Conservation (phyloP, 352 stramenopile genomes). For the Phytophthora aleatoria region DNA sequence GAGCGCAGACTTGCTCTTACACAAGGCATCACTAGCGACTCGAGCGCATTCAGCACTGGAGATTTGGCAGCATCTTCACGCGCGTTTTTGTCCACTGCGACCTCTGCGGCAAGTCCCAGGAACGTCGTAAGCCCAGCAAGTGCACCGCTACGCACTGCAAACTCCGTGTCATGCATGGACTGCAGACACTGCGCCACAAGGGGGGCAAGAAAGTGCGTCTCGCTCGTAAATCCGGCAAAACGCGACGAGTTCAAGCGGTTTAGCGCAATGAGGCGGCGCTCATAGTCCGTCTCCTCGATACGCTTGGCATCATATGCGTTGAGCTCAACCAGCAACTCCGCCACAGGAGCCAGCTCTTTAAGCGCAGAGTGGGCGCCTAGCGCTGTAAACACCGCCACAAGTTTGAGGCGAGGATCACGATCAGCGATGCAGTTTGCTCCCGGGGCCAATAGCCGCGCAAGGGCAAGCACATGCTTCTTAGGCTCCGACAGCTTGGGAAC, state of each 20-base stretch:
- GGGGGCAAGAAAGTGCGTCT: conserved; percentile 74
- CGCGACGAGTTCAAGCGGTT: conserved; percentile 63
- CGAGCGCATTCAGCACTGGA: conserved; percentile 74
- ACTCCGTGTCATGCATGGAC: conserved; percentile 85
- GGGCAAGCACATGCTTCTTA: conserved; percentile 73
- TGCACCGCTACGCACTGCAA: conserved; percentile 79
- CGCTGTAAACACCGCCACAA: conserved; percentile 74
- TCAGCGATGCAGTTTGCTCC: conserved; percentile 78
- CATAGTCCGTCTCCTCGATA: conserved; percentile 87
- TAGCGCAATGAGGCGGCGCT: conserved; percentile 77
- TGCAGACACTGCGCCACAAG: conserved; percentile 80
- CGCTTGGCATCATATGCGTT: conserved; percentile 84
- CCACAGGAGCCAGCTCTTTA: conserved; percentile 43
- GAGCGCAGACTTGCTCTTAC: conserved; percentile 84
- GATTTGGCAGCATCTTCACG: conserved; percentile 35
- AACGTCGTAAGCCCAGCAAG: conserved; percentile 66
- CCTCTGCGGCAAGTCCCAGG: conserved; percentile 45
- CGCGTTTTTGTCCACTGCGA: conserved; percentile 28
- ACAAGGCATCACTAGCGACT: conserved; percentile 90
- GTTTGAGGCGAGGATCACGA: conserved; percentile 55
- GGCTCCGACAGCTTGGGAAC: conserved; percentile 75
- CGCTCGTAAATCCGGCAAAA: conserved; percentile 67
- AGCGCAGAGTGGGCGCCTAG: conserved; percentile 53
- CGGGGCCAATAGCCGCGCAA: conserved; percentile 78
- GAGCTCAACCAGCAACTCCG: conserved; percentile 51